A percentile compares a stretch with the other conserved stretches of the same genome.
Conservation (phyloP, 2,329 filamentous ascomycete genomes). For the Salinomyces thailandicus region DNA sequence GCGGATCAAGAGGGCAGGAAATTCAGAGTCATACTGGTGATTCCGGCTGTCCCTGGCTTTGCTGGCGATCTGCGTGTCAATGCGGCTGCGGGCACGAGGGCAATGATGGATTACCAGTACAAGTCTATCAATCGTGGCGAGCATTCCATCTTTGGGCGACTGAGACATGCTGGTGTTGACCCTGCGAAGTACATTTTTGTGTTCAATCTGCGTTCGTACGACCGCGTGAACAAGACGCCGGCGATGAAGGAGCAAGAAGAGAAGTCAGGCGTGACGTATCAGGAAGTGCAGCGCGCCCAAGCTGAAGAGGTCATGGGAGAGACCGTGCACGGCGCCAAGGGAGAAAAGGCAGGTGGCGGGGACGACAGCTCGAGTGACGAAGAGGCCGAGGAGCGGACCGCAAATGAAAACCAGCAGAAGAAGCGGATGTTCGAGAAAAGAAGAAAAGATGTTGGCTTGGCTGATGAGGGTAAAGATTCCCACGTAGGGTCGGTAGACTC, state of each 20-base stretch:
- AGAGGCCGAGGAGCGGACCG: conserved; percentile 2
- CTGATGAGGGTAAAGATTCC: conserved; percentile 24
- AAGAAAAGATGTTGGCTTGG: conserved; percentile 21
- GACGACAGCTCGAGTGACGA: conserved; percentile 11
- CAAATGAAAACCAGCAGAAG: background rate
- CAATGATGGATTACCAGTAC: conserved; percentile 98
- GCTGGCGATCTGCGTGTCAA: conserved; percentile 79
- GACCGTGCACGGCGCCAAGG: conserved; percentile 52
- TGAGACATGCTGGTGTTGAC: conserved; percentile 63
- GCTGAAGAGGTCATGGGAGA: conserved; percentile 79
- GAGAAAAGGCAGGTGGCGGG: conserved; percentile 26
- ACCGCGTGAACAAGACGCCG: conserved; percentile 76
- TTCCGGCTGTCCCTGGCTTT: conserved; percentile 87
- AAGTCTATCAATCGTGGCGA: conserved; percentile 89
- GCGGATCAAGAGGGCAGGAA: conserved; percentile 75
- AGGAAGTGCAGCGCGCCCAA: conserved; percentile 76
- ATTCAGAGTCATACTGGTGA: conserved; percentile 81
- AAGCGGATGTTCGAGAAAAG: conserved; percentile 17
- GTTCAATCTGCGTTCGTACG: conserved; percentile 89
- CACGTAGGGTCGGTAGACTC: conserved; percentile 47
- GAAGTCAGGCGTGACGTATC: conserved; percentile 70
- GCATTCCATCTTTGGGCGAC: conserved; percentile 76
- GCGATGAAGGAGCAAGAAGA: conserved; percentile 65
- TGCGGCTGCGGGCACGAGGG: conserved; percentile 73
- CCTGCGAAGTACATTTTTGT: conserved; percentile 76